These are phyloP conservation scores for Caloboletus firmus DNA, from an alignment of 1,284 basidiomycete species.

Conservation along the genomic window DNA sequence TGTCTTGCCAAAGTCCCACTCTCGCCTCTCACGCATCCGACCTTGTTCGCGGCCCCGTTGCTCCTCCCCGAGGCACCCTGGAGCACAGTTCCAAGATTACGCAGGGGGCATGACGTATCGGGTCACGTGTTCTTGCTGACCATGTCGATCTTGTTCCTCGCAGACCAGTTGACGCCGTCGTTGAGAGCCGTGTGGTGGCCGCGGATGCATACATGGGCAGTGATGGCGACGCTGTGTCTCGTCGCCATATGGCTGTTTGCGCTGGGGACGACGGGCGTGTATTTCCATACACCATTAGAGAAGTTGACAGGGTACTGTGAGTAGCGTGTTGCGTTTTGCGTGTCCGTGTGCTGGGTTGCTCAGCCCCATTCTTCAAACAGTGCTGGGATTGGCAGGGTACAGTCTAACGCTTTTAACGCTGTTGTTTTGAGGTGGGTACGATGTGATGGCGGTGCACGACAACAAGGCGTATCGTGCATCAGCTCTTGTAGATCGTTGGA, in stretches of 20 bases:
- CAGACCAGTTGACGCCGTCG: conserved; percentile 67
- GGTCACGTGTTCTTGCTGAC: conserved; percentile 94
- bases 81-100: conserved; percentile 54
- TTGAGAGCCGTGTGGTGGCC: conserved; percentile 42
- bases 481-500: not conserved
- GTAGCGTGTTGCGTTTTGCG: conserved; percentile 33
- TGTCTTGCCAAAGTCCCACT: conserved; percentile 57
- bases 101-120: conserved; percentile 89
- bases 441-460: not conserved
- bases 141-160: conserved; percentile 78
- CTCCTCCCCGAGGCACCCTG: conserved; percentile 43
- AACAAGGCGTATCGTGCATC: not conserved
- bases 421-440: conserved; percentile 15
- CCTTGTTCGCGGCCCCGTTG: conserved; percentile 54
- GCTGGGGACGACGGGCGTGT: conserved; percentile 78
- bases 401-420: conserved; percentile 41
- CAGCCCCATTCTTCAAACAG: conserved; percentile 27
- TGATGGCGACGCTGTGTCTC: conserved; percentile 49
- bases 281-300: conserved; percentile 88
- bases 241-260: conserved; percentile 76
- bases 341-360: conserved; percentile 1
- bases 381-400: conserved; percentile 44
- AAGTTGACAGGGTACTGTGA: conserved; percentile 82
- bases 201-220: conserved; percentile 45
- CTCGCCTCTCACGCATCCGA: conserved; percentile 61